These are phyloP conservation scores for Neurospora sublineolata DNA, from an alignment of 495 filamentous ascomycete genomes.

Conservation along the genomic window DNA sequence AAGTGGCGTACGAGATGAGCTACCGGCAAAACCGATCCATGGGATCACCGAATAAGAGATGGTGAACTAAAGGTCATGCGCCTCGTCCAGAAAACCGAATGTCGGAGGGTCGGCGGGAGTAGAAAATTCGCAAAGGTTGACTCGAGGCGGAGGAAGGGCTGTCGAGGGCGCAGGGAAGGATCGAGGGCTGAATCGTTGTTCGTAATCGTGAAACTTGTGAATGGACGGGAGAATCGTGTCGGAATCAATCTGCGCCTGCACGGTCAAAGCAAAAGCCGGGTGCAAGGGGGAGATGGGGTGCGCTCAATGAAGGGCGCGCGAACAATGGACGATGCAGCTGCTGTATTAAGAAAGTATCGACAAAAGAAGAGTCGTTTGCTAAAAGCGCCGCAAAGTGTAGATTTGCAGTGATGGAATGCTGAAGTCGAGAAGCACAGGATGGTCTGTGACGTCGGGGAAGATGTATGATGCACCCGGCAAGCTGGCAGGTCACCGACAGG, in stretches of 20 bases:
- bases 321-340: conserved; percentile 24
- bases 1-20: conserved; percentile 10
- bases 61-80: background rate
- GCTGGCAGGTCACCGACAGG: background rate
- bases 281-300: conserved; percentile 5
- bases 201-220: background rate
- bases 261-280: background rate
- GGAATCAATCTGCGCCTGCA: background rate
- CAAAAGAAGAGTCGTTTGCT: conserved; percentile 1
- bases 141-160: background rate
- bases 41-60: conserved; percentile 6
- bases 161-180: background rate
- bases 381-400: conserved; percentile 5
- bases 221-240: background rate
- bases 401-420: background rate
- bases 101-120: background rate
- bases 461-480: background rate
- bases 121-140: background rate
- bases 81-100: background rate
- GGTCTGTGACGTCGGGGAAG: background rate
- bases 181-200: background rate
- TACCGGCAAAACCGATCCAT: conserved; percentile 20
- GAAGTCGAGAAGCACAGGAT: background rate
- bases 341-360: conserved; percentile 19
- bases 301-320: conserved; percentile 1